Percentiles rank a stretch among this genome's conserved stretches.
Conservation (phyloP, 1,284 basidiomycete species). For the Ceratobasidium sp. region DNA sequence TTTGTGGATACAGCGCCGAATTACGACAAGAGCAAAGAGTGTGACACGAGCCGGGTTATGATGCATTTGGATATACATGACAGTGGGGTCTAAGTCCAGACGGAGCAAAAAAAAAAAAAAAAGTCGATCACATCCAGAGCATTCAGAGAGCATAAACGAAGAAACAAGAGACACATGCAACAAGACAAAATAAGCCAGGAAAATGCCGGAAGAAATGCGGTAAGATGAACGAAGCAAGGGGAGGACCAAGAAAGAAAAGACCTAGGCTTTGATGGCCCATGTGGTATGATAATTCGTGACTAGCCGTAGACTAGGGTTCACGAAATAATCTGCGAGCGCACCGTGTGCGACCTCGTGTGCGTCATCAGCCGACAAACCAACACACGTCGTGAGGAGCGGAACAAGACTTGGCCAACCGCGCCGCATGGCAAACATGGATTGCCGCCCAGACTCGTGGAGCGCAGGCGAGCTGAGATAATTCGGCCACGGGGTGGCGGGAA, state of each 20-base stretch:
- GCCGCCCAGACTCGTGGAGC: slow-evolving; percentile 25
- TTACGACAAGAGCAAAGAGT: no score
- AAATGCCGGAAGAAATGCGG: no score
- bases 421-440: slow-evolving; percentile 2
- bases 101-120: no score
- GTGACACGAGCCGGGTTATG: no score
- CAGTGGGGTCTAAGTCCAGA: no score
- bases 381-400: slow-evolving; percentile 8
- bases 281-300: slow-evolving; percentile 22
- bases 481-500: slow-evolving; percentile 26
- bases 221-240: background rate
- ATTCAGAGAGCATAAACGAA: no score
- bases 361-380: slow-evolving; percentile 23
- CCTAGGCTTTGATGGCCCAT: slow-evolving; percentile 26
- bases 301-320: background rate
- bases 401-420: slow-evolving; percentile 28
- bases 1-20: background rate
- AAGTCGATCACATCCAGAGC: no score
- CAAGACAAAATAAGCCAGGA: no score
- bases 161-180: no score
- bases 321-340: slow-evolving; percentile 18
- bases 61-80: no score
- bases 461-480: background rate
- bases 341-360: slow-evolving; percentile 12
- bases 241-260: background rate